Evolutionary conservation across 768 basidiomycete species (phyloP).

Genomic region (Rhizopogon vinicolor): DNA sequence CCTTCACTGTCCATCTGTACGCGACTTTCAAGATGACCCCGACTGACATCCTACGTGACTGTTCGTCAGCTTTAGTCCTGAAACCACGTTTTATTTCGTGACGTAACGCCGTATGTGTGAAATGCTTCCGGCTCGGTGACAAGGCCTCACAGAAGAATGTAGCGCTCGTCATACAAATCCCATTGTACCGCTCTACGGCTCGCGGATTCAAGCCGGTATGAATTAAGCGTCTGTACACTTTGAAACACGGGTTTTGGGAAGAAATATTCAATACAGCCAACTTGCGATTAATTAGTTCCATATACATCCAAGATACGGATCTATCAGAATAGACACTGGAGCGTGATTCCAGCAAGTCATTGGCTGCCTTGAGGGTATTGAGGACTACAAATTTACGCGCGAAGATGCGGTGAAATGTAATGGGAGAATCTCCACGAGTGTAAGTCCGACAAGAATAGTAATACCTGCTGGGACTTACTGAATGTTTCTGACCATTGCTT

Average conservation of each 20-base stretch:
- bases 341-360: slow-evolving; percentile 40
- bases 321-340: slow-evolving; percentile 43
- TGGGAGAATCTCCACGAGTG: slow-evolving; percentile 14
- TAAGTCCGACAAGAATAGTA: not conserved
- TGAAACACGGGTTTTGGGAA: slow-evolving; percentile 32
- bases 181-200: slow-evolving; percentile 30
- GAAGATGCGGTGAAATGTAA: slow-evolving; percentile 43
- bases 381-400: slow-evolving; percentile 38
- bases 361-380: slow-evolving; percentile 34
- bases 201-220: slow-evolving; percentile 30
- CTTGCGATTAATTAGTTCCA: slow-evolving; percentile 36
- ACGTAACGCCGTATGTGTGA: slow-evolving; percentile 35
- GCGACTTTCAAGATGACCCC: slow-evolving; percentile 32
- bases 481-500: slow-evolving; percentile 17
- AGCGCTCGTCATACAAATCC: slow-evolving; percentile 32
- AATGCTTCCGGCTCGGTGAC: slow-evolving; percentile 25
- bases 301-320: slow-evolving; percentile 39
- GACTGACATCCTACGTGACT: slow-evolving; percentile 10
- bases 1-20: slow-evolving; percentile 35
- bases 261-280: slow-evolving; percentile 41
- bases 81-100: not conserved
- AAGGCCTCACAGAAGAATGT: slow-evolving; percentile 30
- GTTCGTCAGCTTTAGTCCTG: not conserved
- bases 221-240: slow-evolving; percentile 36
- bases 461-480: slow-evolving; percentile 6